Conservation (phyloP, 768 basidiomycete genomes). For the Melanogaster broomeanus region DNA sequence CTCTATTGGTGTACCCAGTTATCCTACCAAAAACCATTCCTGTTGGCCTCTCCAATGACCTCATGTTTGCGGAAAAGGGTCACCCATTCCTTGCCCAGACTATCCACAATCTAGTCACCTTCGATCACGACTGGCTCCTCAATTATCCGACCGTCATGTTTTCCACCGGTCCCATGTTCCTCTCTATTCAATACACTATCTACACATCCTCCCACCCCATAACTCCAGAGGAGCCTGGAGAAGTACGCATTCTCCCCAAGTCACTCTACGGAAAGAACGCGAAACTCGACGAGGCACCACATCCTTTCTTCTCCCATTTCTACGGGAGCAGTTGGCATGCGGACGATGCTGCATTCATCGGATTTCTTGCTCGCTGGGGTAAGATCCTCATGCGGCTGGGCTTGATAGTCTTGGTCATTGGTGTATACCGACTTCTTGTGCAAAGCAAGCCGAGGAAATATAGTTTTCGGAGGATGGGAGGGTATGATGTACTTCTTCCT, state of each 20-base stretch:
- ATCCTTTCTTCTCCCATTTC: conserved; percentile 95
- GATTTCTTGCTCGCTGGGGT: conserved; percentile 88
- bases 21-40: conserved; percentile 95
- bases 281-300: conserved; percentile 74
- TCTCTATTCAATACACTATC: conserved; percentile 91
- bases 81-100: conserved; percentile 93
- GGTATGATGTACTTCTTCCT: conserved; percentile 79
- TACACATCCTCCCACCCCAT: conserved; percentile 71
- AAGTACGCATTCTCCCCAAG: conserved; percentile 92
- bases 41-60: conserved; percentile 96
- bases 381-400: conserved; percentile 88
- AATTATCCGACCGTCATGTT: conserved; percentile 99
- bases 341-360: conserved; percentile 97
- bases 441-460: conserved; percentile 63
- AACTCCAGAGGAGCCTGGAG: conserved; percentile 53
- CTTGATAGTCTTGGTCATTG: conserved; percentile 67
- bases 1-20: conserved; percentile 81
- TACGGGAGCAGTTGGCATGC: conserved; percentile 99
- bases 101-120: conserved; percentile 87
- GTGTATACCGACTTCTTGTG: conserved; percentile 56
- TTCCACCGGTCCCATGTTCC: conserved; percentile 98
- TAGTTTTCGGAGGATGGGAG: conserved; percentile 60
- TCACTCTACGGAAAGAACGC: conserved; percentile 98
- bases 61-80: conserved; percentile 85
- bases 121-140: conserved; percentile 91